These are phyloP conservation scores for Perkinsus olseni DNA, from an alignment of 169 alveolate genomes.

Conservation along the genomic window DNA sequence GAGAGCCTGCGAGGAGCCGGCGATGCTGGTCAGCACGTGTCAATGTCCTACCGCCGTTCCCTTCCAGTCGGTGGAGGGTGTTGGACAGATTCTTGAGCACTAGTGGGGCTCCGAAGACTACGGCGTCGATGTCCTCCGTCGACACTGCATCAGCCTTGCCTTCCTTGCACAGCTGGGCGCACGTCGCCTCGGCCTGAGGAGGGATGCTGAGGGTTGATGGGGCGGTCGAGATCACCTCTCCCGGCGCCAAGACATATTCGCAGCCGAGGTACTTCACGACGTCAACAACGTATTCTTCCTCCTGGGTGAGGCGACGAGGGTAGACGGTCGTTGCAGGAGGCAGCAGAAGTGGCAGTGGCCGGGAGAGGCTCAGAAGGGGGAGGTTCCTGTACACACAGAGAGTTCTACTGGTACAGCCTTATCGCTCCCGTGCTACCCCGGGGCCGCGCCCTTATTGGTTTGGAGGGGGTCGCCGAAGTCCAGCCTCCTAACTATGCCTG, in stretches of 20 bases:
- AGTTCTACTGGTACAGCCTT: neutral
- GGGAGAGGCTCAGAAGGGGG: neutral
- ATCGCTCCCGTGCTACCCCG: too few relatives aligned
- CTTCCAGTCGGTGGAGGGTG: conserved; percentile 21
- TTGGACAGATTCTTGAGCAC: conserved; percentile 52
- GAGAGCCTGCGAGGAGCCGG: conserved; percentile 28
- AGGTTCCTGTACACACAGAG: neutral
- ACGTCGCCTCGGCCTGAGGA: conserved; percentile 86
- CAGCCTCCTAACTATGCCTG: neutral
- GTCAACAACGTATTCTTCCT: neutral
- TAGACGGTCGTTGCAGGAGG: neutral
- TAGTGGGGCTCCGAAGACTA: conserved; percentile 78
- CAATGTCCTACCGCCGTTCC: neutral
- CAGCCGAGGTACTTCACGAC: neutral
- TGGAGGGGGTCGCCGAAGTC: neutral
- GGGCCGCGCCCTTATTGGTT: too few relatives aligned
- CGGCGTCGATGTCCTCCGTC: conserved; percentile 91
- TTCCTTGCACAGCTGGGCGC: conserved; percentile 78
- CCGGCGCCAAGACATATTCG: neutral
- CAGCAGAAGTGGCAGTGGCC: neutral
- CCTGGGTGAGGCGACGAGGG: neutral
- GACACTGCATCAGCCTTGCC: conserved; percentile 84
- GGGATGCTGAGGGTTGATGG: neutral
- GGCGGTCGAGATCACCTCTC: neutral
- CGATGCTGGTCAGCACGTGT: too few relatives aligned